Evolutionary conservation across 306 rosid species (phyloP), one percentile per base, ranked within the genome.

Genomic region (Prunus dulcis): DNA sequence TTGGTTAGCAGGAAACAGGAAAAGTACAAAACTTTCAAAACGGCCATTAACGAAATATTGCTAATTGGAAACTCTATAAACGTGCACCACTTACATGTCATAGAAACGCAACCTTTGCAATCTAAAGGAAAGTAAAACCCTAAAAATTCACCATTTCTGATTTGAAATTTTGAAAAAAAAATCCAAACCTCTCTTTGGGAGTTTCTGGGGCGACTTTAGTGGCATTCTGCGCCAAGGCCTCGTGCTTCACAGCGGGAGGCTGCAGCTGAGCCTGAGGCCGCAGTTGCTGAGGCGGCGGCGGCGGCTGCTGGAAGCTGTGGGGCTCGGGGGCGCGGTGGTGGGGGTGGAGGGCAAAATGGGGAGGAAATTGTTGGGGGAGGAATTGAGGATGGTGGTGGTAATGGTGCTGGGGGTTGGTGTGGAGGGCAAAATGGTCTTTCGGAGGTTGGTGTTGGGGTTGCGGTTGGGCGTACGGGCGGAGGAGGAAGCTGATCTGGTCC

Each of bases 401-500:
- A 55, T 43, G 75, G 53, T 74, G 75, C n/a, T 79, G 72, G 23
- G 14, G 6, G 27, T 20, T 27, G 69, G 61, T 57, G 62, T 62
- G 74, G 75, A 80, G 84, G 85, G 86, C 56, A 86, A 84, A 87
- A 80, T 84, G 84, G 90, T 84, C 88, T 74, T 57, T 78, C 58
- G 43, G 66, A 51, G 2, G 80, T 19, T 17, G 86, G 71, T 53
- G 75, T 50, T 81, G 81, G 3, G 32, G 64, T 38, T 38, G 43
- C 2, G 28, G 82, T 5, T 12, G 87, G 12, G 82, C 79, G 27
- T 84, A 88, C 8, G 91, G 60, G 13, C 89, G 89, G 80, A 91
- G 91, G 80, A 91, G 89, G 78, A 84, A 76, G 85, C 70, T 84
- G 90, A 91, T 89, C 87, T 89, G 93, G 88, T 91, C 96, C 55